Conservation (phyloP, 1,284 basidiomycete genomes). For the Athelia psychrophila region DNA sequence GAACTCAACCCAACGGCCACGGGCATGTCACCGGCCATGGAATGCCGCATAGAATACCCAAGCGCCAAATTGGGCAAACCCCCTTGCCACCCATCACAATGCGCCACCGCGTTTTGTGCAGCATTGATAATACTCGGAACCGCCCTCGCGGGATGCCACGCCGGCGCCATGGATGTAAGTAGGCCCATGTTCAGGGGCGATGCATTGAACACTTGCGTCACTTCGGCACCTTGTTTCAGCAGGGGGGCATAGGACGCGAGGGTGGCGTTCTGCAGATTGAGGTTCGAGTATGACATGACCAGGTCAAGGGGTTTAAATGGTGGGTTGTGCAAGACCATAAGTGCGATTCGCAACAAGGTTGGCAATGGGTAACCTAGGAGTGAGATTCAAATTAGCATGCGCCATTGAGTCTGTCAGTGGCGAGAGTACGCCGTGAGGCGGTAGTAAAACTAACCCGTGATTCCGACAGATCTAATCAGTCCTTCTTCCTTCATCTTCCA, state of each 20-base stretch:
- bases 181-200: constrained; percentile 94
- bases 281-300: constrained; percentile 85
- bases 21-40: constrained; percentile 50
- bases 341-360: constrained; percentile 79
- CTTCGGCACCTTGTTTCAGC: constrained; percentile 61
- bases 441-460: constrained; percentile 59
- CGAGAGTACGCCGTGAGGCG: background rate
- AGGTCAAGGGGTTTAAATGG: constrained; percentile 74
- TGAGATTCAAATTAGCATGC: constrained; percentile 6
- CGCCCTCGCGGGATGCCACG: constrained; percentile 83
- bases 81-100: constrained; percentile 35
- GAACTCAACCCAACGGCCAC: constrained; percentile 77
- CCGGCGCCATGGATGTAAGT: constrained; percentile 61
- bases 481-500: constrained; percentile 79
- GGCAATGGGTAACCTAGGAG: constrained; percentile 82
- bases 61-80: constrained; percentile 70
- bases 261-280: constrained; percentile 78
- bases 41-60: constrained; percentile 64
- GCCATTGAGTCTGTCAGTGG: constrained; percentile 2
- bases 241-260: constrained; percentile 61
- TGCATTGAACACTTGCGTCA: constrained; percentile 76
- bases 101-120: constrained; percentile 28
- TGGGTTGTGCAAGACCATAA: constrained; percentile 66
- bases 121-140: constrained; percentile 48
- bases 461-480: constrained; percentile 77